Evolutionary conservation across 345 rosid species (phyloP).

Genomic region (Hevea brasiliensis): DNA sequence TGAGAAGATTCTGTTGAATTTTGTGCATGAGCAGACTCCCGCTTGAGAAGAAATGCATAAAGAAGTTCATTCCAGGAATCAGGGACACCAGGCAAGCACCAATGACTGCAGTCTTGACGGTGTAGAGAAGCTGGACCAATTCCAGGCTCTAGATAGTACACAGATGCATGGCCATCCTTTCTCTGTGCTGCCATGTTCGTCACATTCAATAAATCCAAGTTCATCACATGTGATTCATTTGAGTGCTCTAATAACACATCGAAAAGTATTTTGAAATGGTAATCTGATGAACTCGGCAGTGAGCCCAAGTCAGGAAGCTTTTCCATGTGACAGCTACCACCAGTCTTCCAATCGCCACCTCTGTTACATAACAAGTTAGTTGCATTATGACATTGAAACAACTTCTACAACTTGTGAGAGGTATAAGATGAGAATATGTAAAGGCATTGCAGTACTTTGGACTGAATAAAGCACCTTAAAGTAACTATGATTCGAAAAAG

Average conservation of each 20-base stretch:
- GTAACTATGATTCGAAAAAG: neutral
- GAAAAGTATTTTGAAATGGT: constrained; percentile 39
- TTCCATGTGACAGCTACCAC: constrained; percentile 87
- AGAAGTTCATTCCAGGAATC: constrained; percentile 91
- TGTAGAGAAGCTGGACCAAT: constrained; percentile 60
- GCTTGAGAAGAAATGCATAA: constrained; percentile 45
- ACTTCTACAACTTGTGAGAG: neutral
- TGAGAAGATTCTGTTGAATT: constrained; percentile 18
- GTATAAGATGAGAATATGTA: no score
- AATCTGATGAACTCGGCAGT: constrained; percentile 43
- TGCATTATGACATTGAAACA: neutral
- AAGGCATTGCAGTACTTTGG: neutral
- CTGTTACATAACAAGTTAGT: constrained; percentile 31
- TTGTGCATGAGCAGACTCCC: constrained; percentile 6
- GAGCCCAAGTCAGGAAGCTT: constrained; percentile 69
- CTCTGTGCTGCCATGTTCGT: constrained; percentile 69
- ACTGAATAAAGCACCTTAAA: neutral
- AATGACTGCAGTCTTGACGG: constrained; percentile 91
- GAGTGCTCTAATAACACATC: constrained; percentile 45
- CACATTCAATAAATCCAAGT: constrained; percentile 58
- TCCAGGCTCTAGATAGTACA: constrained; percentile 58
- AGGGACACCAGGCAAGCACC: constrained; percentile 98
- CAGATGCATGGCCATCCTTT: constrained; percentile 81
- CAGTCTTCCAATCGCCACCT: constrained; percentile 89
- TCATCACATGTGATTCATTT: constrained; percentile 25